Percentiles rank a stretch among this genome's conserved stretches.
Conservation (phyloP, 768 basidiomycete species). For the Myochromella boudieri region DNA sequence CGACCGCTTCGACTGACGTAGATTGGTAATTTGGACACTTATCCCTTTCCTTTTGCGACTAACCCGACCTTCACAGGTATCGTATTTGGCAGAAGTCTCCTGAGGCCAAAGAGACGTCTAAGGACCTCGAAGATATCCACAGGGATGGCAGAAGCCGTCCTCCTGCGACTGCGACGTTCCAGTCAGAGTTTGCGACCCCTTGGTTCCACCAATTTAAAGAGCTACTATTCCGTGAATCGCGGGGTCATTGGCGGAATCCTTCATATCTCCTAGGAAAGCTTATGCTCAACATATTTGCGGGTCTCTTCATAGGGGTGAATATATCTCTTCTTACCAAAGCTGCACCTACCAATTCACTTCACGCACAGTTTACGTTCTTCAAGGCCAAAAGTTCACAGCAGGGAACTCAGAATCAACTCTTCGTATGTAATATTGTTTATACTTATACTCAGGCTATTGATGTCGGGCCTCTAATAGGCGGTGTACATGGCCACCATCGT, state of each 20-base stretch:
- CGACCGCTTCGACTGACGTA: slow-evolving; percentile 46
- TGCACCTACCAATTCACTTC: slow-evolving; percentile 22
- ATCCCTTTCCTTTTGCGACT: background rate
- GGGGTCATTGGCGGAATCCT: slow-evolving; percentile 56
- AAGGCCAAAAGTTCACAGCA: slow-evolving; percentile 51
- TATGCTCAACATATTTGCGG: slow-evolving; percentile 50
- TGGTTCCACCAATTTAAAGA: slow-evolving; percentile 48
- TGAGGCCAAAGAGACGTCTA: slow-evolving; percentile 30
- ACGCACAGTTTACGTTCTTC: slow-evolving; percentile 56
- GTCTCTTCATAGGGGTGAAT: slow-evolving; percentile 50
- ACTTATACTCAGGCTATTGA: background rate
- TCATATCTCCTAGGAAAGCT: slow-evolving; percentile 63
- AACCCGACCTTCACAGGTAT: slow-evolving; percentile 11
- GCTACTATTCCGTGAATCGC: slow-evolving; percentile 43
- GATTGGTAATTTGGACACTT: slow-evolving; percentile 57
- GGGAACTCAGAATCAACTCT: slow-evolving; percentile 65
- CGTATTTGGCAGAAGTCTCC: slow-evolving; percentile 45
- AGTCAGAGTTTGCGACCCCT: slow-evolving; percentile 49
- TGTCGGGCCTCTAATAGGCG: slow-evolving; percentile 30
- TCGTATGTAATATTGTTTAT: slow-evolving; percentile 39
- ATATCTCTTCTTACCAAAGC: slow-evolving; percentile 6
- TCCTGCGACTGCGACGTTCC: slow-evolving; percentile 33
- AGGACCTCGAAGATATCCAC: slow-evolving; percentile 48
- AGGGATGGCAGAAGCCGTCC: slow-evolving; percentile 47
- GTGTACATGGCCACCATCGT: slow-evolving; percentile 58